Evolutionary conservation across 2,329 filamentous ascomycete genomes (phyloP), one percentile per base, ranked within the genome.

Genomic region (Colletotrichum musae): DNA sequence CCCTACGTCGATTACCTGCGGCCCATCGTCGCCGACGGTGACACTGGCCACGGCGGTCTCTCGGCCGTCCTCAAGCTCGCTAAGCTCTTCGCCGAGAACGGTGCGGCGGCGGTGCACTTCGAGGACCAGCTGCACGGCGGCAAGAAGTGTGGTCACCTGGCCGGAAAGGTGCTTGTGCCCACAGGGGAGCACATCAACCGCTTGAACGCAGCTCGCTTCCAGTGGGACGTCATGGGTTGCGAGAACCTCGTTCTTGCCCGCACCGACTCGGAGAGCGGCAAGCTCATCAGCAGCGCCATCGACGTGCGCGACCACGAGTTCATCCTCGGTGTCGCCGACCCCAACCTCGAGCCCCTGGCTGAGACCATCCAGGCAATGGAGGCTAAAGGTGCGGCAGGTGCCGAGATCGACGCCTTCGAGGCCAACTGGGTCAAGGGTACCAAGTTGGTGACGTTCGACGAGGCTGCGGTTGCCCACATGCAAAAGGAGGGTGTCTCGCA

Each of bases 71-170:
- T 98, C 73, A 99, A 99, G 85, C 88, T 99, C 21, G 95, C 96
- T 48, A 99, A 98, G 84, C 89, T 98, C 7, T 99, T 99, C 75
- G 96, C 96, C 18, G 96, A 99, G 83, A 97, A 97, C 74, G 96
- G 96, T 61, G 96, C 96, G 1, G 96, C 96, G 0, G 96, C 93
- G 9, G 96, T 99, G 2, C 96, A 99, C 80, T 97, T 99, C 71
- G 96, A 99, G 81, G 96, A 99, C 78, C 96, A 99, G 82, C 88
- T 98, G 54, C 96, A 98, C 78, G 96, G 96, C 51, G 96, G 96
- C 70, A 99, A 99, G 86, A 99, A 98, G 83, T 99, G 96, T 78
- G 96, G 96, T 16, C 96, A 99, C 82, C 85, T 98, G 70, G 96
- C 96, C 1, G 96, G 96, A 74, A 99, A 98, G 80, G 96, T 98